phyloP scores from a whole-genome alignment of 2,329 filamentous ascomycete species.

The Colletotrichum gigasporum region DNA sequence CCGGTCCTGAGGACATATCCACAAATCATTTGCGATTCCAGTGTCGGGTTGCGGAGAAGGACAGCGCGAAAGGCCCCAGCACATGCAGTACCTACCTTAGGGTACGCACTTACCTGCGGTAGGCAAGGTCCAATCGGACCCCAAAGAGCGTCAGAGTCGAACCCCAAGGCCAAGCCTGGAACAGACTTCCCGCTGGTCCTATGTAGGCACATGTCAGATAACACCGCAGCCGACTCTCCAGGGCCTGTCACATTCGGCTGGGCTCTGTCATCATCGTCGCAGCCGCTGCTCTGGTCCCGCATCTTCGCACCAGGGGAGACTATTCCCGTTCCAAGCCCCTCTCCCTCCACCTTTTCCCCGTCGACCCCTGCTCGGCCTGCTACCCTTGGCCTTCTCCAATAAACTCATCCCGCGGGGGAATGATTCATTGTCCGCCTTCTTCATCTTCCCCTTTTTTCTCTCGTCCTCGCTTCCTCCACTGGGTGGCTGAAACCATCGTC shows the following conservation, averaged over 20 bases:
- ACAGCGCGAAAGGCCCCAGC: slow-evolving; percentile 3
- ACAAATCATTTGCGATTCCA: not conserved
- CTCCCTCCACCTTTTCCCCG: not conserved
- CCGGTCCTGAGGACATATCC: not conserved
- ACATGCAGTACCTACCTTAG: no score
- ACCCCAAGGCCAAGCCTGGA: not conserved
- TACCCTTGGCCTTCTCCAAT: slow-evolving; percentile 16
- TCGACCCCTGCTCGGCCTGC: not conserved
- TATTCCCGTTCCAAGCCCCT: not conserved
- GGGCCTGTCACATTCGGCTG: not conserved
- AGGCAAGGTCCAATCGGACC: not conserved
- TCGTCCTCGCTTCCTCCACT: not conserved
- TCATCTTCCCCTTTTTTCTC: slow-evolving; percentile 26
- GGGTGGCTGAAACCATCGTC: not conserved
- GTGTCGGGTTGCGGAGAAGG: slow-evolving; percentile 10
- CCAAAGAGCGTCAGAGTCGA: not conserved
- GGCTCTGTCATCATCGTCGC: not conserved
- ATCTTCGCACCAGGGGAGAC: slow-evolving; percentile 16
- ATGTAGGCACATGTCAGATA: slow-evolving; percentile 24
- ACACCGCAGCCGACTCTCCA: not conserved
- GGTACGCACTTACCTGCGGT: no score
- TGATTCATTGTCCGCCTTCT: slow-evolving; percentile 7
- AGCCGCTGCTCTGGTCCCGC: not conserved
- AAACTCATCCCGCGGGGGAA: slow-evolving; percentile 14
- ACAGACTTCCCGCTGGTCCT: slow-evolving; percentile 24